These are phyloP conservation scores for Daldinia decipiens DNA, from an alignment of 495 filamentous ascomycete species.

Conservation along the genomic window DNA sequence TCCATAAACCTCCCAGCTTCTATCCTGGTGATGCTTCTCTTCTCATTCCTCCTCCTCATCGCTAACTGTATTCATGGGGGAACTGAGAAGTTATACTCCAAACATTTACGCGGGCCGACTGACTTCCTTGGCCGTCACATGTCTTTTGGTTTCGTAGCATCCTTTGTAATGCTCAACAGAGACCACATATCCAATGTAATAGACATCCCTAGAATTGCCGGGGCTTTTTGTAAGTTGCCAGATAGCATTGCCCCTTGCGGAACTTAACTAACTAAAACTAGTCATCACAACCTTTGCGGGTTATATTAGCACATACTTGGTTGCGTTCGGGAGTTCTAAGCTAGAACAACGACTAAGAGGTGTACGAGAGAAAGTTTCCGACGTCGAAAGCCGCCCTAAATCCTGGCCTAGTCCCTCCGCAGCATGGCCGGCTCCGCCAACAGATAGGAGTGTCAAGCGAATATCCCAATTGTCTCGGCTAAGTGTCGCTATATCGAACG, in stretches of 20 bases:
- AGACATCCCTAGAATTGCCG: conserved; percentile 51
- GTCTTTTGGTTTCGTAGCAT: conserved; percentile 60
- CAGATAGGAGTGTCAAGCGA: conserved; percentile 8
- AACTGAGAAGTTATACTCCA: conserved; percentile 47
- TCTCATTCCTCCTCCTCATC: conserved; percentile 29
- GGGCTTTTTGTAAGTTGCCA: conserved; percentile 51
- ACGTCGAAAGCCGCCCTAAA: conserved; percentile 41
- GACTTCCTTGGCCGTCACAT: conserved; percentile 60
- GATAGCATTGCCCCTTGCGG: neutral
- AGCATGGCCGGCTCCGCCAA: conserved; percentile 39
- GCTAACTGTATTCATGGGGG: conserved; percentile 35
- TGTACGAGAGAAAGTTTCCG: conserved; percentile 13
- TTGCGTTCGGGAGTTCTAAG: conserved; percentile 34
- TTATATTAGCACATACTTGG: conserved; percentile 32
- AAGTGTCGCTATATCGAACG: conserved; percentile 26
- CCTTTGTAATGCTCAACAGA: conserved; percentile 57
- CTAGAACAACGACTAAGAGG: conserved; percentile 39
- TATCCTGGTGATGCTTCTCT: conserved; percentile 43
- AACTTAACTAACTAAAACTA: conserved; percentile 24
- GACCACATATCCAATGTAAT: conserved; percentile 46
- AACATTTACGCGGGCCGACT: conserved; percentile 49
- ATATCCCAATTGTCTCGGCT: conserved; percentile 34
- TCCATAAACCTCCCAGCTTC: conserved; percentile 45
- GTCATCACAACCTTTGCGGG: conserved; percentile 37
- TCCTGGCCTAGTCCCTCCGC: conserved; percentile 45